phyloP scores from a whole-genome alignment of 352 stramenopile genomes.

The Blastocystis sp. region DNA sequence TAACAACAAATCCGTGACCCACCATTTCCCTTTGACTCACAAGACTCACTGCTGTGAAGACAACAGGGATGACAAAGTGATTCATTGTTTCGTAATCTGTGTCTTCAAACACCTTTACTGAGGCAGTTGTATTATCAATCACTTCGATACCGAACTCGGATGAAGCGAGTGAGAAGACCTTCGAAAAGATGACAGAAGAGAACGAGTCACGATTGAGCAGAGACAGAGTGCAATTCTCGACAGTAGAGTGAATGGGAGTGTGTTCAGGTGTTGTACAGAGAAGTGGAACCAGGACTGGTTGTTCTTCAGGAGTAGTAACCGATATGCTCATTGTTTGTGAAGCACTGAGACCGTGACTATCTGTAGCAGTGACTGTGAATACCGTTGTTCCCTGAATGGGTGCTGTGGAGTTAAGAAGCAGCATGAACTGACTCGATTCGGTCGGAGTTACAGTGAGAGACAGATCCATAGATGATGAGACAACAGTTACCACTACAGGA shows the following conservation, averaged over 20 bases:
- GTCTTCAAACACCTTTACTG: background rate
- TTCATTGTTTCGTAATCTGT: background rate
- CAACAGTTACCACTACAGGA: background rate
- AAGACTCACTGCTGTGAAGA: background rate
- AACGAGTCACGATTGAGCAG: background rate
- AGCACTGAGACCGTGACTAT: background rate
- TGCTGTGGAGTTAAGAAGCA: background rate
- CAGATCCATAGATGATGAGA: background rate
- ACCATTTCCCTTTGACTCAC: background rate
- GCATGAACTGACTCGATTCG: background rate
- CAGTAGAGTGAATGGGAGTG: background rate
- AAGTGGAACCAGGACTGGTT: background rate
- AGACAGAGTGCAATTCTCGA: background rate
- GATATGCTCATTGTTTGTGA: background rate
- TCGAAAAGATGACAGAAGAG: background rate
- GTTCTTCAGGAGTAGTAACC: background rate
- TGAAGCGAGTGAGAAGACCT: conserved; percentile 5
- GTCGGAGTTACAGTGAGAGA: background rate
- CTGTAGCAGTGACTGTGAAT: background rate
- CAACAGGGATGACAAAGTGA: background rate
- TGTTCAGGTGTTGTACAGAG: background rate
- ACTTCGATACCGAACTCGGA: background rate
- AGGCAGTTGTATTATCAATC: background rate
- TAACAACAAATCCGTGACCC: background rate
- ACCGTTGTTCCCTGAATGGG: background rate